Base-by-base conservation (phyloP, 2,329 filamentous ascomycete species). In the Pleomassaria siparia region DNA sequence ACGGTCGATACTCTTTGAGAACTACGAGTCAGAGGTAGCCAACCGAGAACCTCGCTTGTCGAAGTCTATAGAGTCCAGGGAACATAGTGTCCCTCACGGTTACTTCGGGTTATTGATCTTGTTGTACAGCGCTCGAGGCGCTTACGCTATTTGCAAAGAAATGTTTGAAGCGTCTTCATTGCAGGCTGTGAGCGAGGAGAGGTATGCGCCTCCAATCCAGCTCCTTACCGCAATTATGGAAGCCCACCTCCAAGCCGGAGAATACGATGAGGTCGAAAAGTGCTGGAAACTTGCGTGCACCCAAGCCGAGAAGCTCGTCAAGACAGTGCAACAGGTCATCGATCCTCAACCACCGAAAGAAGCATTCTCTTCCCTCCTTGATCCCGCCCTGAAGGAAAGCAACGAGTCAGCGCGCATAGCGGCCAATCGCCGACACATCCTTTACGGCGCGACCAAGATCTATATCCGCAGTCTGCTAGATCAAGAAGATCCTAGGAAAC, bases 221-320 rank as follows among this genome's bases (percentile, higher is more conserved):
- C 80, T 73, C 36, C 59, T 72, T 20, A 69, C 66, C 5, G 69
- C 85, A 8, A 70, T 92, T 48, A 91, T 96, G 86, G 73, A 78
- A 18, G 78, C 83, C 0, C 80, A 88, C 60, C 72, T 83, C 35
- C 73, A 77, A 43, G 79, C 84, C 15, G 71, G 76, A 30, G 76
- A 84, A 18, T 80, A 83, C 55, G 73, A 79, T 4, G 77, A 81
- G 43, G 83, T 92, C 16, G 78, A 82, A 52, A 69, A 79, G 37
- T 84, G 82, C 42, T 96, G 90, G 89, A 56, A 79, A 1, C 67
- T 85, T 21, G 79, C 84, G 2, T 77, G 86, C 46, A 58, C 74
- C 4, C 77, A 78, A 50, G 81, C 80, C 1, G 71, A 77, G 44
- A 69, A 74, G 29, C 58, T 70, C 10, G 57, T 55, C 35, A 70